Evolutionary conservation across 139 green algal genomes (phyloP).

Genomic region (Deuterostichococcus epilithicus): DNA sequence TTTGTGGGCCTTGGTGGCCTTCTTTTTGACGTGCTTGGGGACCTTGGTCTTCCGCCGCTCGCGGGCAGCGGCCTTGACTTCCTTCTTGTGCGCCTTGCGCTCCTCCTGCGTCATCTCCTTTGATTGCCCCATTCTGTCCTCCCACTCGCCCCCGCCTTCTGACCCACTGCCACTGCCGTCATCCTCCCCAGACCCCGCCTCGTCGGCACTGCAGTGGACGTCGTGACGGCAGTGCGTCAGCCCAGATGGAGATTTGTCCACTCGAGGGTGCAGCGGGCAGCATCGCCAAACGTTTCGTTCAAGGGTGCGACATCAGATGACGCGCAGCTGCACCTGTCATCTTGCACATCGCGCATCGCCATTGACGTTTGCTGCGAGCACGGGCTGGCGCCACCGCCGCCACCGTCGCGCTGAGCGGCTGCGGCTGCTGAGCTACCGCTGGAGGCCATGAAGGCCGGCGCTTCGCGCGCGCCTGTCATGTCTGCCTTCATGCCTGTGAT

Average conservation of each 20-base stretch:
- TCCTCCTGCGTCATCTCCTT: constrained; percentile 40
- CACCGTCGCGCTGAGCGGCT: too few species aligned
- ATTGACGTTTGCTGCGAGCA: too few species aligned
- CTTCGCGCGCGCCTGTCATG: constrained; percentile 59
- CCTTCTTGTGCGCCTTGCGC: constrained; percentile 69
- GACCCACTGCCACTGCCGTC: constrained; percentile 23
- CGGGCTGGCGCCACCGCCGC: too few species aligned
- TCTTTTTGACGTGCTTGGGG: constrained; percentile 94
- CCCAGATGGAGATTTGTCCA: too few species aligned
- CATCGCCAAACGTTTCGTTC: too few species aligned
- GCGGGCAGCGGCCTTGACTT: constrained; percentile 82
- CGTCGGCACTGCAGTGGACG: background rate
- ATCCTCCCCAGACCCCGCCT: background rate
- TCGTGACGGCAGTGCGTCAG: too few species aligned
- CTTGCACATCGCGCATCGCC: too few species aligned
- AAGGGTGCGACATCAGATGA: too few species aligned
- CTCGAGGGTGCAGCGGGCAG: too few species aligned
- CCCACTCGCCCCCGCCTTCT: constrained; percentile 27
- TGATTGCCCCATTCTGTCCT: constrained; percentile 15
- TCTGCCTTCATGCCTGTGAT: constrained; percentile 71
- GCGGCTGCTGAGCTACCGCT: background rate
- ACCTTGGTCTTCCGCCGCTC: constrained; percentile 89
- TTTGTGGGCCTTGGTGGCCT: constrained; percentile 43
- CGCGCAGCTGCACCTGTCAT: too few species aligned
- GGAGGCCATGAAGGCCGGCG: constrained; percentile 3